Evolutionary conservation across 1,284 basidiomycete species (phyloP), one percentile per base, ranked within the genome.

Genomic region (Cystobasidium slooffiae): DNA sequence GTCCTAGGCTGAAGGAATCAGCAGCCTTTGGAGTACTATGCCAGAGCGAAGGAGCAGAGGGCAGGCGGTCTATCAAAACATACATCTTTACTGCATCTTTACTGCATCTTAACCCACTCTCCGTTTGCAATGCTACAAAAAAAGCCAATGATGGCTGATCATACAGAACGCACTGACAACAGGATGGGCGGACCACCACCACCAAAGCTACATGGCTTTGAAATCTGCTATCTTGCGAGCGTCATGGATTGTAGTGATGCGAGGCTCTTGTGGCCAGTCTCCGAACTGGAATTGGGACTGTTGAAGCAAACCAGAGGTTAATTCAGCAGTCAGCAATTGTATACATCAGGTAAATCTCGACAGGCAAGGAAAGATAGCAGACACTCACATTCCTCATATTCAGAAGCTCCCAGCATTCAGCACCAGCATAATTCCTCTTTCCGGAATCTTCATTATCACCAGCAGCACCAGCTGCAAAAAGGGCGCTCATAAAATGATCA

Each of bases 401-500:
- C 20, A 77, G 56, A 24, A 80, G 73, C 61, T 80, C 80, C 78
- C 78, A 80, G 66, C 76, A 77, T 66, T 80, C 80, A 18, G 79
- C 80, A 18, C 74, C 75, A 18, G 75, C 76, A 41, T 70, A 76
- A 72, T 80, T 80, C n/a, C 53, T 69, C 58, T 73, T 76, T 37
- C 77, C 78, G 43, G 67, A 51, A 67, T 80, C 80, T 24, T 77
- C 69, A 10, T 52, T 6, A 14, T 72, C 66, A 0, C 80, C 80
- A 18, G 79, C 79, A 10, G 79, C 80, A 9, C 79, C 80, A 0
- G 78, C 80, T 7, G 72, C 72, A 58, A 80, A 80, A 6, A 80
- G 65, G 16, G 76, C 69, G 1, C 78, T 73, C 56, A 76, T 76
- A 53, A 73, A 80, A 61, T 80, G 79, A 51, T 80, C 79, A 49